These are phyloP conservation scores for Collybia nuda DNA, from an alignment of 768 basidiomycete species.

Conservation along the genomic window DNA sequence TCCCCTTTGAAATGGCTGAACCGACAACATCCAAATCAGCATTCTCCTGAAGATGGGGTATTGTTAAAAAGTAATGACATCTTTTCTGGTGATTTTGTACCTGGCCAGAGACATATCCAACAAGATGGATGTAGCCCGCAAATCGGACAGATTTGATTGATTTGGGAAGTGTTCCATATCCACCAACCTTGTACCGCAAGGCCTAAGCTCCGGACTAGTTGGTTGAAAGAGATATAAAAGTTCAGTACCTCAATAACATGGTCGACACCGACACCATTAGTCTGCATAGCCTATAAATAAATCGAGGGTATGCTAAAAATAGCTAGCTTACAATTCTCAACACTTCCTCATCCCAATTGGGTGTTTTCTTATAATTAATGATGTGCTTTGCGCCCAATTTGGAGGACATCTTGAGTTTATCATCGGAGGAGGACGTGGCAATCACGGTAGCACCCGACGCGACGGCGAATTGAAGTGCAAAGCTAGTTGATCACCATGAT, in stretches of 20 bases:
- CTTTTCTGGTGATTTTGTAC: constrained; percentile 18
- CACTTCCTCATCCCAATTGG: constrained; percentile 59
- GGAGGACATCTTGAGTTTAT: constrained; percentile 53
- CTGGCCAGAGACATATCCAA: constrained; percentile 46
- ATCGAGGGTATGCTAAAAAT: neutral
- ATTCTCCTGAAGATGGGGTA: constrained; percentile 12
- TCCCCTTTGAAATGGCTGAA: constrained; percentile 34
- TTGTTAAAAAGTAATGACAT: neutral
- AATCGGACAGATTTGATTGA: constrained; percentile 36
- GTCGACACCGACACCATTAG: constrained; percentile 36
- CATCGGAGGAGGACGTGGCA: constrained; percentile 65
- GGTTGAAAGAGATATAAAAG: constrained; percentile 1
- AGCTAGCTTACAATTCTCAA: constrained; percentile 35
- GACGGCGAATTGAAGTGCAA: constrained; percentile 59
- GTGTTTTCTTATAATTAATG: constrained; percentile 61
- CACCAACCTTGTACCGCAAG: constrained; percentile 47
- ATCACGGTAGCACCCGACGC: constrained; percentile 66
- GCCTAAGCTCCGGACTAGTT: neutral
- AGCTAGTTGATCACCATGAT: constrained; percentile 33
- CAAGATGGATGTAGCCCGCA: constrained; percentile 46
- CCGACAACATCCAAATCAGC: constrained; percentile 28
- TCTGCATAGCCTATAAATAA: constrained; percentile 23
- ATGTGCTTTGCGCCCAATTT: constrained; percentile 52
- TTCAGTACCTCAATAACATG: constrained; percentile 38
- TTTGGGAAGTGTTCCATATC: constrained; percentile 47